phyloP scores from a whole-genome alignment of 2,329 filamentous ascomycete genomes.

The Berkeleyomyces rouxiae region DNA sequence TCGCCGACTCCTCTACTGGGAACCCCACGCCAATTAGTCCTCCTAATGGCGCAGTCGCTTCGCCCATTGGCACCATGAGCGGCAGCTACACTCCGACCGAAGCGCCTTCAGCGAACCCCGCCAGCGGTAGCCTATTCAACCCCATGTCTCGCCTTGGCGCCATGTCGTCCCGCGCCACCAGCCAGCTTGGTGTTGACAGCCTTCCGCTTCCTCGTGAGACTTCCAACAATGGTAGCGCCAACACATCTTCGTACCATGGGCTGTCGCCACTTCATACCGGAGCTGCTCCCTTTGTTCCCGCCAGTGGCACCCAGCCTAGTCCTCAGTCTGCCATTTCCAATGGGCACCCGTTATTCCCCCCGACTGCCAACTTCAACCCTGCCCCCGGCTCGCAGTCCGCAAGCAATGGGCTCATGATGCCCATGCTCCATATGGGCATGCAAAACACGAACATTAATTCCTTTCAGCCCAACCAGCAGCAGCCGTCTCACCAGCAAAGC shows the following conservation, averaged over 20 bases:
- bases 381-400: conserved; percentile 16
- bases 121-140: conserved; percentile 6
- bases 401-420: conserved; percentile 23
- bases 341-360: conserved; percentile 21
- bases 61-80: conserved; percentile 7
- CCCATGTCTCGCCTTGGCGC: conserved; percentile 9
- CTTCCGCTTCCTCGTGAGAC: conserved; percentile 4
- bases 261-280: conserved; percentile 48
- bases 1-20: conserved; percentile 2
- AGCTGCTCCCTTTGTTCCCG: conserved; percentile 62
- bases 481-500: background rate
- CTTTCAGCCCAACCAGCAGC: conserved; percentile 19
- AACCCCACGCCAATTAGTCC: conserved; percentile 11
- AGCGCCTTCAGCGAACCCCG: background rate
- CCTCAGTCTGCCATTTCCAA: conserved; percentile 15
- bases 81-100: conserved; percentile 7
- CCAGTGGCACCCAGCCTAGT: conserved; percentile 18
- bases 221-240: background rate
- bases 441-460: conserved; percentile 27
- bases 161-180: conserved; percentile 6
- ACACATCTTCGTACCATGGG: conserved; percentile 19
- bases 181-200: conserved; percentile 8
- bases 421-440: conserved; percentile 52
- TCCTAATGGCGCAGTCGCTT: conserved; percentile 10
- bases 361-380: conserved; percentile 18